Evolutionary conservation across 495 filamentous ascomycete species (phyloP).

Genomic region (Pseudomonodictys pantanalensis): DNA sequence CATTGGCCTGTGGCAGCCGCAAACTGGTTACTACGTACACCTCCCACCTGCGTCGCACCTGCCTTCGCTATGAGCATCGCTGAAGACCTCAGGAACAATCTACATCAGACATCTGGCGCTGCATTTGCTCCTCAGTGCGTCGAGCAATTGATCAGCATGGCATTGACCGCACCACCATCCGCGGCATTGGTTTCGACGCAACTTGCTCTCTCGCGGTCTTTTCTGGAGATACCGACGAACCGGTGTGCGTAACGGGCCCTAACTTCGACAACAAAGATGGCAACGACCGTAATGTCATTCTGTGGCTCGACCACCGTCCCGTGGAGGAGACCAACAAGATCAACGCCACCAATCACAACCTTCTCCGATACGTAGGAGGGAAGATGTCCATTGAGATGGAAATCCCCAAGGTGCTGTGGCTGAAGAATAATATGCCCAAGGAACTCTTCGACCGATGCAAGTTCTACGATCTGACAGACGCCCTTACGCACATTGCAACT

Average conservation of each 20-base stretch:
- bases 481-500: slow-evolving; percentile 93
- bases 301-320: slow-evolving; percentile 92
- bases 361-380: slow-evolving; percentile 93
- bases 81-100: slow-evolving; percentile 80
- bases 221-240: slow-evolving; percentile 80
- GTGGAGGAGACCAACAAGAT: slow-evolving; percentile 84
- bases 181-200: slow-evolving; percentile 93
- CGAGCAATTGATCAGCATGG: slow-evolving; percentile 73
- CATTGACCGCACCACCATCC: slow-evolving; percentile 67
- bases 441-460: slow-evolving; percentile 88
- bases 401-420: slow-evolving; percentile 93
- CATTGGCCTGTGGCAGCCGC: slow-evolving; percentile 92
- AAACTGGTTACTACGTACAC: slow-evolving; percentile 77
- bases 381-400: slow-evolving; percentile 99
- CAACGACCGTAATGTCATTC: slow-evolving; percentile 81
- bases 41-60: slow-evolving; percentile 13
- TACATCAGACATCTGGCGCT: slow-evolving; percentile 90
- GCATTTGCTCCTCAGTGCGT: slow-evolving; percentile 79
- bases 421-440: slow-evolving; percentile 96
- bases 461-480: slow-evolving; percentile 92
- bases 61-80: slow-evolving; percentile 13
- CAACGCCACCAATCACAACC: slow-evolving; percentile 85
- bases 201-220: slow-evolving; percentile 95
- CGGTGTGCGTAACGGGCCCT: slow-evolving; percentile 82
- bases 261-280: slow-evolving; percentile 68